Conservation (phyloP, 768 basidiomycete species). For the Nidula microcarpa region DNA sequence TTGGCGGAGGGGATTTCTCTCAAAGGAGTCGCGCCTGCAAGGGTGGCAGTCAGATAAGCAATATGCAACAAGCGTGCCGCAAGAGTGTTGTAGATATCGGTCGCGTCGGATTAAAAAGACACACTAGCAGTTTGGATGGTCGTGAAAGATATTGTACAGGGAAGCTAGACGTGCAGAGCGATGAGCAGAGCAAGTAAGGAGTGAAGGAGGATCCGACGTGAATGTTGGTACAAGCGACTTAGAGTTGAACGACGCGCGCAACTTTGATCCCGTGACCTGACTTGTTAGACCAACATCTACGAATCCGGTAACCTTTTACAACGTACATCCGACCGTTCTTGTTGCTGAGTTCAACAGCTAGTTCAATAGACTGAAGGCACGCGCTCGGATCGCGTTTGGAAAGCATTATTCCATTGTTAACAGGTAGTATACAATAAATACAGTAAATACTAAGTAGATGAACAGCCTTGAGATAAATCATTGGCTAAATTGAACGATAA, state of each 20-base stretch:
- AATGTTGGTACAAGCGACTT: not conserved
- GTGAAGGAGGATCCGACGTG: not conserved
- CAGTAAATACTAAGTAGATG: not conserved
- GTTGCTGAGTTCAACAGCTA: not conserved
- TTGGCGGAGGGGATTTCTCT: not conserved
- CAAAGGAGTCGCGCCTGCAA: not conserved
- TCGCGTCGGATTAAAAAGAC: no score
- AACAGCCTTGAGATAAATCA: not conserved
- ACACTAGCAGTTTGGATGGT: no score
- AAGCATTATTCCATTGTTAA: no score
- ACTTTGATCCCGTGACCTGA: constrained; percentile 11
- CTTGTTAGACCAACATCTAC: constrained; percentile 23
- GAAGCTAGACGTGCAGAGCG: no score
- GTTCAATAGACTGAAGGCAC: no score
- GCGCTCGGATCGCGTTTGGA: no score
- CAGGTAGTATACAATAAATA: not conserved
- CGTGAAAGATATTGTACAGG: no score
- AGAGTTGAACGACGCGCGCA: constrained; percentile 9
- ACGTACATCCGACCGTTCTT: constrained; percentile 11
- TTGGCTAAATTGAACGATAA: constrained; percentile 25
- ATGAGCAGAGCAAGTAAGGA: not conserved
- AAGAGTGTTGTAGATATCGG: no score
- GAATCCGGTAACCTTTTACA: constrained; percentile 14
- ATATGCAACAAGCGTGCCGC: no score
- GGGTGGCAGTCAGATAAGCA: no score